Evolutionary conservation across 2,329 filamentous ascomycete genomes (phyloP), one percentile per base, ranked within the genome.

Genomic region (Stemphylium vesicarium): DNA sequence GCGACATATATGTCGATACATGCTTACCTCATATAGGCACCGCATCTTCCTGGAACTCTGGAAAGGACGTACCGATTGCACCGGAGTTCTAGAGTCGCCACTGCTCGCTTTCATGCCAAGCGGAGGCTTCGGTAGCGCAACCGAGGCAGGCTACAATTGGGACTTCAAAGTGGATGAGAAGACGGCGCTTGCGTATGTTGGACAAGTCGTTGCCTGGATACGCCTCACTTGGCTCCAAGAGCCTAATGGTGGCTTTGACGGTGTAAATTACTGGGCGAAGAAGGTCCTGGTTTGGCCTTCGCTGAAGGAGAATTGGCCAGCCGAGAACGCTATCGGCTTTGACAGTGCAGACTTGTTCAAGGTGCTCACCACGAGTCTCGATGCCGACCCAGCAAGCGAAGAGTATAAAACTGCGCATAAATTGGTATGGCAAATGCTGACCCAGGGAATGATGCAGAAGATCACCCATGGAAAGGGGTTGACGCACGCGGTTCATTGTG

Each of bases 121-220:
- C 72, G 15, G 61, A 69, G 7, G 59, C 73, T 15, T 53, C 59
- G 4, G 62, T 68, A 3, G 31, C 65, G 1, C 41, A 62, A 41
- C 58, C 22, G 22, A 51, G 1, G 54, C 55, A 2, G 69, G 71
- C 2, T 69, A 68, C 51, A 57, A 63, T 0, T 74, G 68, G 69
- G 70, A 73, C 13, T 78, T 70, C 62, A 72, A 72, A 8, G 66
- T 69, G 2, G 67, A 71, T 2, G 55, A 63, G 6, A 49, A 62
- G 1, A 69, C 66, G 0, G 50, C 77, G 0, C 49, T 77, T 24
- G 77, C 78, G 12, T 80, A 80, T 42, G 69, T 77, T 7, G 63
- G 66, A 1, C 78, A 79, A 37, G 71, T 78, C 26, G 55, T 78
- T 4, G 69, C 71, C 11, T 81, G 77, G 77, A 50, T 63, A 6